Base-by-base conservation (phyloP, 345 rosid species). In the Sapria himalayana region DNA sequence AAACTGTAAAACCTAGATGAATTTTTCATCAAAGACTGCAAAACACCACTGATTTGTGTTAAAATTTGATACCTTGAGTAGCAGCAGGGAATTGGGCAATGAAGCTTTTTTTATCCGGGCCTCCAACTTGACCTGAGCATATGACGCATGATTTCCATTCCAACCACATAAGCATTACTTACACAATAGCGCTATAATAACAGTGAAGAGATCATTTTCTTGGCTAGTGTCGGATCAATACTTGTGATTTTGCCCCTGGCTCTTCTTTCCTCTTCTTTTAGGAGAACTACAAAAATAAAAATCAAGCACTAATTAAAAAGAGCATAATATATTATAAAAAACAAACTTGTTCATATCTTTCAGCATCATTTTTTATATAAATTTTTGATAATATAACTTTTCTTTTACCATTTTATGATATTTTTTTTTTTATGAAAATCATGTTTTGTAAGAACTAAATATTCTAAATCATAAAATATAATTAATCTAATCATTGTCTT, bases 91-190 rank as follows among this genome's bases (percentile, higher is more conserved):
- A 69, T 39, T 82, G 93, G 45, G 43, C 65, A 44, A 89, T 64
- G 63, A 89, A 89, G 67, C 93, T 79, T 61, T 68, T 55, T 70
- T 82, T 57, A 65, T 82, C 77, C 50, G 92, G 91, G 54, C 85
- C 93, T 31, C 65, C 79, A 56, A 40, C 58, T 65, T 74, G 71
- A 60, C 78, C 92, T 82, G 45, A 39, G 52, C 25, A 58, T 22
- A 24, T 18, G 43, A 3, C 40, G 36, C 6, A 9, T 47, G 19
- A 21, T 19, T 27, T 18, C 54, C 36, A 51, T n/a, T n/a, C n/a
- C n/a, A n/a, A n/a, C n/a, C n/a, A n/a, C n/a, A n/a, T n/a, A n/a
- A n/a, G n/a, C n/a, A n/a, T n/a, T n/a, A n/a, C n/a, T n/a, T n/a
- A n/a, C n/a, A 29, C 23, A 36, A 11, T 19, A 41, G 41, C 32